phyloP scores from a whole-genome alignment of 345 rosid genomes.

The Atalantia buxifolia region DNA sequence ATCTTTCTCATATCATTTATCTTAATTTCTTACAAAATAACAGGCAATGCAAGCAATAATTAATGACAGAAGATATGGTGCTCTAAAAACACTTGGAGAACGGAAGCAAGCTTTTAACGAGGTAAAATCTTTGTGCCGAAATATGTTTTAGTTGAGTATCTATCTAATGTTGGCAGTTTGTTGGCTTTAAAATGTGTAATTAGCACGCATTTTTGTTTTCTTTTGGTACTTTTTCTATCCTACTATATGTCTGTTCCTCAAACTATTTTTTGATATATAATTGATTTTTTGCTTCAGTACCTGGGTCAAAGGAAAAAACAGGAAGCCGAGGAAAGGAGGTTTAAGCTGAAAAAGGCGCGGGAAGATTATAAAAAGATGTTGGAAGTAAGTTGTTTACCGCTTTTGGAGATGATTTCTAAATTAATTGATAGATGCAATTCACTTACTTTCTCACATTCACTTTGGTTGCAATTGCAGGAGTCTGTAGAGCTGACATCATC shows the following conservation, averaged over 20 bases:
- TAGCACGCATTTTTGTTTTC: neutral
- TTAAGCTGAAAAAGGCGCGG: constrained; percentile 91
- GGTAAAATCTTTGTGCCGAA: constrained; percentile 38
- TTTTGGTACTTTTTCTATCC: neutral
- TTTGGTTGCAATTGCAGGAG: constrained; percentile 47
- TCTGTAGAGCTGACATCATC: constrained; percentile 80
- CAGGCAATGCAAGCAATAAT: constrained; percentile 86
- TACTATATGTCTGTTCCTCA: constrained; percentile 7
- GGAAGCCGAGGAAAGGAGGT: constrained; percentile 94
- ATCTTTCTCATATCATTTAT: constrained; percentile 5
- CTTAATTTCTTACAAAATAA: constrained; percentile 1
- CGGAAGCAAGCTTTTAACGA: constrained; percentile 98
- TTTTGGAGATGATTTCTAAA: constrained; percentile 8
- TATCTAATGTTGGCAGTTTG: neutral
- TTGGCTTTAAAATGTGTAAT: neutral
- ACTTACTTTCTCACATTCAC: constrained; percentile 16
- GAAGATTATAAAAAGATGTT: constrained; percentile 91
- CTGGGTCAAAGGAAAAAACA: constrained; percentile 94
- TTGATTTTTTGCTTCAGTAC: constrained; percentile 43
- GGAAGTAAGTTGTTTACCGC: constrained; percentile 55
- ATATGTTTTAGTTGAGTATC: neutral
- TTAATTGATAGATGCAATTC: constrained; percentile 18
- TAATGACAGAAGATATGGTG: constrained; percentile 86
- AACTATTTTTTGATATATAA: neutral
- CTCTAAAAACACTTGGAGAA: constrained; percentile 90